These are phyloP conservation scores for Paraleonurus japonicus DNA, from an alignment of 257 asterid species.

Conservation along the genomic window DNA sequence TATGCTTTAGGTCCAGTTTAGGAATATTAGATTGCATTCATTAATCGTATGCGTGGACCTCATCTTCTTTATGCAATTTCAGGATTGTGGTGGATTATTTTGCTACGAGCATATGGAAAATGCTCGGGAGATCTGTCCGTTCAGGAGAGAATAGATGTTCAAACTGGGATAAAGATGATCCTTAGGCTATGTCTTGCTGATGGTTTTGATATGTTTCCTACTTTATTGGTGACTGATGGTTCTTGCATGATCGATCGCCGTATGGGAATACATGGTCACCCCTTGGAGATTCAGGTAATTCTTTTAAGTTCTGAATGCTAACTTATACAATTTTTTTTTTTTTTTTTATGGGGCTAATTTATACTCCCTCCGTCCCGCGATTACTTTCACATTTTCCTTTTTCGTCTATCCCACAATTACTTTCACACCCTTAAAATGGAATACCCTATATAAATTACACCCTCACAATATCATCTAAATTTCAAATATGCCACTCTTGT, in stretches of 20 bases:
- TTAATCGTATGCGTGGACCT: slow-evolving; percentile 5
- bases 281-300: slow-evolving; percentile 69
- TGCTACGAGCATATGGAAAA: slow-evolving; percentile 81
- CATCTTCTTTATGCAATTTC: slow-evolving; percentile 16
- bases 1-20: slow-evolving; percentile 8
- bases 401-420: no score
- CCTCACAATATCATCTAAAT: no score
- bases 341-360: no score
- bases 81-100: slow-evolving; percentile 86
- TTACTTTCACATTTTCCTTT: no score
- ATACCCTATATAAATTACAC: no score
- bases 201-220: slow-evolving; percentile 82
- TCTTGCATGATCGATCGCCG: slow-evolving; percentile 91
- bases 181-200: slow-evolving; percentile 74
- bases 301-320: not conserved
- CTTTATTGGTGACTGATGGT: slow-evolving; percentile 75
- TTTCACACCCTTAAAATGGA: no score
- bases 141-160: slow-evolving; percentile 79
- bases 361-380: no score
- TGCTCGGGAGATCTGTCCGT: slow-evolving; percentile 68
- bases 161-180: slow-evolving; percentile 81
- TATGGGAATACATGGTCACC: slow-evolving; percentile 84
- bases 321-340: no score
- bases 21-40: slow-evolving; percentile 6
- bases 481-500: no score